phyloP scores from a whole-genome alignment of 2,329 filamentous ascomycete species.

The Nemania sp. region DNA sequence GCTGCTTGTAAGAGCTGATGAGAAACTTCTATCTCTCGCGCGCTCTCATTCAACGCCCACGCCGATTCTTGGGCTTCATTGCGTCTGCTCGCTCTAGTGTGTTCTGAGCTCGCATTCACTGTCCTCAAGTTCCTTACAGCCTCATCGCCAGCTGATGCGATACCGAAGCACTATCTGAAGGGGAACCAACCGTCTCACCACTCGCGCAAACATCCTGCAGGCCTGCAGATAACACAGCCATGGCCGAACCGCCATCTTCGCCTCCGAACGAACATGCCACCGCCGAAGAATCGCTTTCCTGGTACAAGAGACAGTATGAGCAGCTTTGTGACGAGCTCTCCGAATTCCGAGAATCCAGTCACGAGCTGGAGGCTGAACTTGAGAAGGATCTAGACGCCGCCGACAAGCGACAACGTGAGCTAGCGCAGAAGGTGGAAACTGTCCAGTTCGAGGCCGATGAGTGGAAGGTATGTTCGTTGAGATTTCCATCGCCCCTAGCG shows the following conservation, averaged over 20 bases:
- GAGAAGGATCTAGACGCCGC: slow-evolving; percentile 96
- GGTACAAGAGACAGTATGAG: slow-evolving; percentile 97
- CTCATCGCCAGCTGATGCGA: slow-evolving; percentile 15
- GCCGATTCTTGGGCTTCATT: slow-evolving; percentile 15
- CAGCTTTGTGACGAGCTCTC: slow-evolving; percentile 86
- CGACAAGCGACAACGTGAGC: slow-evolving; percentile 84
- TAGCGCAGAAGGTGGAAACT: slow-evolving; percentile 85
- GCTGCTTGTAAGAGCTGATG: slow-evolving; percentile 15
- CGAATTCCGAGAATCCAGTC: slow-evolving; percentile 92
- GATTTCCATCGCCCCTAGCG: too few relatives aligned
- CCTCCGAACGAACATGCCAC: slow-evolving; percentile 59
- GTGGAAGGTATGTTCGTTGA: slow-evolving; percentile 82
- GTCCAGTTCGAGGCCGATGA: slow-evolving; percentile 91
- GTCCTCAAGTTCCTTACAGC: slow-evolving; percentile 1
- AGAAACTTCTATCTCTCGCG: slow-evolving; percentile 13
- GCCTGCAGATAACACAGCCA: slow-evolving; percentile 35
- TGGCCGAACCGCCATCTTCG: slow-evolving; percentile 65
- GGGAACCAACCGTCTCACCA: slow-evolving; percentile 14
- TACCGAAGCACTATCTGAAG: slow-evolving; percentile 14
- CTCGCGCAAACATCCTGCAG: not conserved
- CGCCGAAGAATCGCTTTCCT: slow-evolving; percentile 77
- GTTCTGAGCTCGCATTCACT: not conserved
- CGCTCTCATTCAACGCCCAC: slow-evolving; percentile 13
- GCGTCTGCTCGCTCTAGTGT: slow-evolving; percentile 1
- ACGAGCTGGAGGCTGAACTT: slow-evolving; percentile 89